phyloP scores from a whole-genome alignment of 2,329 filamentous ascomycete genomes.

The Paracamarosporium sp. region DNA sequence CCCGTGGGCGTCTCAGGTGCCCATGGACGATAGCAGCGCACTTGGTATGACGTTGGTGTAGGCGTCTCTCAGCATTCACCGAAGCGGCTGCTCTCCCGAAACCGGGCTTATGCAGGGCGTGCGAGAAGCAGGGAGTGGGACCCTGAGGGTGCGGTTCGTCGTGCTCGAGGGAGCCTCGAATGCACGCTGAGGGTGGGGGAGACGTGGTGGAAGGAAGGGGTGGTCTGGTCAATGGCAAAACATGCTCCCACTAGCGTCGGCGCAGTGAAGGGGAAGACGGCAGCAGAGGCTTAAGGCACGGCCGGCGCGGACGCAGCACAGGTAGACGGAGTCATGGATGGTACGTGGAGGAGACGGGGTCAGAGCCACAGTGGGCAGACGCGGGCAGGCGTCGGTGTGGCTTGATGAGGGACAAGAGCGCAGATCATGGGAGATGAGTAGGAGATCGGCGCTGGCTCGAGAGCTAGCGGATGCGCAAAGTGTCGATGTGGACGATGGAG shows the following conservation, averaged over 20 bases:
- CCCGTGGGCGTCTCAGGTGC: conserved; percentile 19
- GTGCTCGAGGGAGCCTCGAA: not conserved
- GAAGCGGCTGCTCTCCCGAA: not conserved
- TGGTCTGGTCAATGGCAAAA: not conserved
- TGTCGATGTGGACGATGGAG: not conserved
- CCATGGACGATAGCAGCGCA: conserved; percentile 21
- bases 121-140: not conserved
- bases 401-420: conserved; percentile 3
- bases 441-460: not conserved
- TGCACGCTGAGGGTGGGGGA: not conserved
- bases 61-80: not conserved
- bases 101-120: not conserved
- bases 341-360: not conserved
- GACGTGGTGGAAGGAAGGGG: not conserved
- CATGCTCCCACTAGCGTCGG: not conserved
- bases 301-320: not conserved
- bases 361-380: conserved; percentile 2
- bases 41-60: conserved; percentile 9
- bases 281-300: not conserved
- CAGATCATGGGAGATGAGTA: not conserved
- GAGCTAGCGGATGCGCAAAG: not conserved
- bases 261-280: not conserved
- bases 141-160: not conserved
- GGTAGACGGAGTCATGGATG: not conserved
- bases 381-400: not conserved